Percentiles rank a stretch among this genome's conserved stretches.
phyloP scores from a whole-genome alignment of 495 filamentous ascomycete species.

The Xylaria sp. region DNA sequence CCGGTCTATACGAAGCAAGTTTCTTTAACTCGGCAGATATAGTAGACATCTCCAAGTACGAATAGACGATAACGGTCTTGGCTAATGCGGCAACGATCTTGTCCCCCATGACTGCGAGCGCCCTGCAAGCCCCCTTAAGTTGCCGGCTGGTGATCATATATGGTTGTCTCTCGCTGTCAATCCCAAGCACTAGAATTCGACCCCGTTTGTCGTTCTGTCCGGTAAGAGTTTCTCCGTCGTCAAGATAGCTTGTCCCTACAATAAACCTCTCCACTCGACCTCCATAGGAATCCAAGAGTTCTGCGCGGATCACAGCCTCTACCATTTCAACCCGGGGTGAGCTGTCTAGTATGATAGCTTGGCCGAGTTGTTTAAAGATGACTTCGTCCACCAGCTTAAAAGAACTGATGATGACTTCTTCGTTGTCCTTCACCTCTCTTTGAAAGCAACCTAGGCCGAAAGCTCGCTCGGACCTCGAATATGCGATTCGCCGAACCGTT shows the following conservation, averaged over 20 bases:
- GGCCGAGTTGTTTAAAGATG: constrained; percentile 54
- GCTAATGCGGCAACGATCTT: constrained; percentile 84
- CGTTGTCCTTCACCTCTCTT: constrained; percentile 56
- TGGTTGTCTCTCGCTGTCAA: constrained; percentile 74
- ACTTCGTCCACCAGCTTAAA: constrained; percentile 62
- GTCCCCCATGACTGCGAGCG: constrained; percentile 73
- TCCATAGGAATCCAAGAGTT: constrained; percentile 69
- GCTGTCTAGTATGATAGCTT: constrained; percentile 49
- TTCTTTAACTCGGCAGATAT: constrained; percentile 64
- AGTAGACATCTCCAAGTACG: constrained; percentile 56
- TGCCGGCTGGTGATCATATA: constrained; percentile 68
- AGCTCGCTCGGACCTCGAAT: constrained; percentile 77
- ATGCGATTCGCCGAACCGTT: constrained; percentile 85
- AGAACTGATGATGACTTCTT: constrained; percentile 56
- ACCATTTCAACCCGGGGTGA: constrained; percentile 75
- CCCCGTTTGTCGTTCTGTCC: constrained; percentile 62
- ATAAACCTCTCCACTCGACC: constrained; percentile 79
- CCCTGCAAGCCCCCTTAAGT: constrained; percentile 79
- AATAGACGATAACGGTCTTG: constrained; percentile 79
- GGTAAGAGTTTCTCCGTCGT: constrained; percentile 55
- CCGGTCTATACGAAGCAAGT: constrained; percentile 75
- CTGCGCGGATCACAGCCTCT: constrained; percentile 81
- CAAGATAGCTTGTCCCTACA: constrained; percentile 82
- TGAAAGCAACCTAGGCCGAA: constrained; percentile 89
- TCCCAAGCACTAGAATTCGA: constrained; percentile 82